phyloP scores from a whole-genome alignment of 2,329 filamentous ascomycete genomes.

The Colletotrichum horii region DNA sequence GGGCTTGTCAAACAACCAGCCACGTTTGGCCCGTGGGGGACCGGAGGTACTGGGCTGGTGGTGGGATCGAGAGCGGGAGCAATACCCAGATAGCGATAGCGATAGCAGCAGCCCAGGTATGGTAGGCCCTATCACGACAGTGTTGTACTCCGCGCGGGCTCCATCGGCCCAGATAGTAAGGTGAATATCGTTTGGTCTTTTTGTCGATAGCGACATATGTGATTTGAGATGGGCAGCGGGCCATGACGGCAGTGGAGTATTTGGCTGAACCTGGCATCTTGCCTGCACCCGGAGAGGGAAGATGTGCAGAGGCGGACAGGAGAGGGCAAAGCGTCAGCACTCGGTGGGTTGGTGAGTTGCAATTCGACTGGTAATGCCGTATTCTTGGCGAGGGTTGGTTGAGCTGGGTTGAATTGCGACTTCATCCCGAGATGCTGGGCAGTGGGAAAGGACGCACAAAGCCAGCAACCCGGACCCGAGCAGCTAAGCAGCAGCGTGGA shows the following conservation, averaged over 20 bases:
- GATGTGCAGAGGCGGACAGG: background rate
- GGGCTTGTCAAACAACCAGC: background rate
- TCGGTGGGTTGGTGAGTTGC: background rate
- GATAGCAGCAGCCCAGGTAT: background rate
- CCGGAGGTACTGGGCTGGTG: background rate
- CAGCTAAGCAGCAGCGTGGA: background rate
- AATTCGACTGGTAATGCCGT: background rate
- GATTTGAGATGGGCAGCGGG: background rate
- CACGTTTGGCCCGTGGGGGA: background rate
- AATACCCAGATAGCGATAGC: background rate
- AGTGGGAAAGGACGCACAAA: background rate
- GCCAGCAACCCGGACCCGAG: background rate
- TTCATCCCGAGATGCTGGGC: background rate
- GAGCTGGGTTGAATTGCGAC: background rate
- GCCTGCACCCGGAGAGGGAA: background rate
- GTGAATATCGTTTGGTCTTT: background rate
- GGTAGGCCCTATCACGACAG: background rate
- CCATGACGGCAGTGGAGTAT: background rate
- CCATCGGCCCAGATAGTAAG: slow-evolving; percentile 1
- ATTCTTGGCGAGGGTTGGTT: background rate
- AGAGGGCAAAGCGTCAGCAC: background rate
- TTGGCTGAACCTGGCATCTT: background rate
- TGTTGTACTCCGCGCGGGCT: background rate
- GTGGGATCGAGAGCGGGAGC: background rate
- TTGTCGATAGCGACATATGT: background rate